phyloP scores from a whole-genome alignment of 163 green algal species.

The Botryococcus braunii region DNA sequence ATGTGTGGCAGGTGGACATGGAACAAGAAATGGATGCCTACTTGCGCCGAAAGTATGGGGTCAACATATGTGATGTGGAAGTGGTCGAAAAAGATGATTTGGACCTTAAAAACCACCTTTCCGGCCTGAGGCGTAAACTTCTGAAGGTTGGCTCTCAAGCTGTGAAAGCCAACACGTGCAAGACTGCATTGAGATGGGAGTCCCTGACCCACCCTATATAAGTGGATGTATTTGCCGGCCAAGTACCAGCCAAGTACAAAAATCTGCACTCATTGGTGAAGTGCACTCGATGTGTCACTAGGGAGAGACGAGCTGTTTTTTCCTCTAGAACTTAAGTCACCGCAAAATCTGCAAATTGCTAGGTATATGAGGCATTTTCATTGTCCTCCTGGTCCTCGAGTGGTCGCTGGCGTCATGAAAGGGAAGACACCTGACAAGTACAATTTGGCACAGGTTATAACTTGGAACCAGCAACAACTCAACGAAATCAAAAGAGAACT shows the following conservation, averaged over 20 bases:
- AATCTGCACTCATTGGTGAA: no score
- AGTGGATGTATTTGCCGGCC: no score
- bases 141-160: slow-evolving; percentile 60
- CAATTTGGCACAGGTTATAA: slow-evolving; percentile 61
- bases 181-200: no score
- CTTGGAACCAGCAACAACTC: slow-evolving; percentile 75
- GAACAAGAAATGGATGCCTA: slow-evolving; percentile 88
- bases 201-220: not conserved
- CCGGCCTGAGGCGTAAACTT: slow-evolving; percentile 70
- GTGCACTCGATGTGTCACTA: no score
- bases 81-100: slow-evolving; percentile 81
- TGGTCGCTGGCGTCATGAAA: no score
- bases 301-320: no score
- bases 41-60: slow-evolving; percentile 72
- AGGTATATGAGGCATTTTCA: no score
- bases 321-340: no score
- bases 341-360: no score
- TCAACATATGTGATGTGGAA: slow-evolving; percentile 53
- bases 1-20: slow-evolving; percentile 24
- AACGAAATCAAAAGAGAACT: slow-evolving; percentile 80
- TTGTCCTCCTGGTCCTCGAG: no score
- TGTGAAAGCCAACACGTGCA: not conserved
- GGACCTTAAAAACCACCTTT: slow-evolving; percentile 96
- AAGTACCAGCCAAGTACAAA: no score
- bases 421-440: no score